These are phyloP conservation scores for Collariella sp. DNA, from an alignment of 495 filamentous ascomycete genomes.

Conservation along the genomic window DNA sequence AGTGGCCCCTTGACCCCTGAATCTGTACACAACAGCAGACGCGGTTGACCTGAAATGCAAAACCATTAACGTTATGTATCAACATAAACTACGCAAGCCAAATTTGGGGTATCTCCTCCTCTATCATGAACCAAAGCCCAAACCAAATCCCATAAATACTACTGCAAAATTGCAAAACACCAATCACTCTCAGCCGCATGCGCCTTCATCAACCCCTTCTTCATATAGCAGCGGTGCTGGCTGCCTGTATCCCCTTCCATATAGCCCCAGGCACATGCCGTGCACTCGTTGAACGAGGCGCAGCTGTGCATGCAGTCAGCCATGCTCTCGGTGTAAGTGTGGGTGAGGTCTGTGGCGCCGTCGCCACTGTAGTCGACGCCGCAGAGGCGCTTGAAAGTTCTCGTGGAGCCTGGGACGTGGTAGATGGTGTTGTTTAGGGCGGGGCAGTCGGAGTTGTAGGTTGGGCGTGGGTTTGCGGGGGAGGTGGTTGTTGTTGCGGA, in stretches of 20 bases:
- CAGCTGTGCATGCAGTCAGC: constrained; percentile 40
- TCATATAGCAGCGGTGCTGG: constrained; percentile 38
- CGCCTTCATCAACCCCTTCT: constrained; percentile 28
- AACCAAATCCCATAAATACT: background rate
- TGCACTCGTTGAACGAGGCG: constrained; percentile 33
- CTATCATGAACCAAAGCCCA: background rate
- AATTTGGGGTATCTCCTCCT: constrained; percentile 8
- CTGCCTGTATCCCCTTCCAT: constrained; percentile 30
- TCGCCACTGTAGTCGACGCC: constrained; percentile 36
- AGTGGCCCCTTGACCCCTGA: too few species aligned
- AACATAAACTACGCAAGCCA: background rate
- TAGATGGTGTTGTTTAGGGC: constrained; percentile 39
- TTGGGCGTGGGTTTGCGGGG: constrained; percentile 7
- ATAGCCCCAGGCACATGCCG: constrained; percentile 37
- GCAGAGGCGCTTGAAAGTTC: constrained; percentile 37
- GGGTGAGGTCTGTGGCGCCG: constrained; percentile 30
- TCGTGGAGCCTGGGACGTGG: constrained; percentile 33
- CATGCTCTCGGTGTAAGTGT: constrained; percentile 32
- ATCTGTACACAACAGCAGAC: background rate
- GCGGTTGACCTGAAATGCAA: background rate
- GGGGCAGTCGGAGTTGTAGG: constrained; percentile 29
- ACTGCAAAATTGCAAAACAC: constrained; percentile 36
- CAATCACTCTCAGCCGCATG: constrained; percentile 31
- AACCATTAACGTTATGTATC: constrained; percentile 8
- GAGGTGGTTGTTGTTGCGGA: constrained; percentile 10